phyloP scores from a whole-genome alignment of 495 filamentous ascomycete genomes.

The Chaetomidium leptoderma region DNA sequence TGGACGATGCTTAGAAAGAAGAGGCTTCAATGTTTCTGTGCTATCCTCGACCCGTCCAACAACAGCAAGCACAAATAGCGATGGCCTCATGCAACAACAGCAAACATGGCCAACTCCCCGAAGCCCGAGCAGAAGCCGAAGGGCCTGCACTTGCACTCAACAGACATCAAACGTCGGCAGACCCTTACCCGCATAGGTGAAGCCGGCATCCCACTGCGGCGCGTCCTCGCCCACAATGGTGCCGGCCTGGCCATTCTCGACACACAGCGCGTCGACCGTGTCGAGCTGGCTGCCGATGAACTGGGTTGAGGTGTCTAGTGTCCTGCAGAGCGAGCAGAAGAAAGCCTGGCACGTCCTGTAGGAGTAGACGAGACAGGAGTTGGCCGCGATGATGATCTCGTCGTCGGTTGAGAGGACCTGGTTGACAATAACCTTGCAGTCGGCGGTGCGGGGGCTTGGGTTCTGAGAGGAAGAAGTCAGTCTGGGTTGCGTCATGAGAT shows the following conservation, averaged over 20 bases:
- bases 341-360: constrained; percentile 40
- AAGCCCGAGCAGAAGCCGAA: neutral
- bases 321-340: constrained; percentile 42
- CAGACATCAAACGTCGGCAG: constrained; percentile 42
- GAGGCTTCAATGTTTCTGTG: too few species aligned
- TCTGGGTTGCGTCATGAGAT: neutral
- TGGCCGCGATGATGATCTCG: constrained; percentile 33
- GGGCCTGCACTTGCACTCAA: neutral
- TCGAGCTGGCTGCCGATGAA: constrained; percentile 41
- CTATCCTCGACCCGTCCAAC: too few species aligned
- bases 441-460: constrained; percentile 26
- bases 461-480: constrained; percentile 19
- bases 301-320: constrained; percentile 33
- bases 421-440: constrained; percentile 37
- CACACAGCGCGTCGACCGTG: constrained; percentile 36
- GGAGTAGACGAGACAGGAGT: constrained; percentile 38
- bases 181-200: constrained; percentile 28
- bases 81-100: too few species aligned
- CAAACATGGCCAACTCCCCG: neutral
- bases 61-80: too few species aligned
- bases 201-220: constrained; percentile 43
- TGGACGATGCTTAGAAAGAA: too few species aligned
- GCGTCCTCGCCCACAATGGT: constrained; percentile 36
- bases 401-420: constrained; percentile 33
- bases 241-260: constrained; percentile 35